phyloP scores from a whole-genome alignment of 495 filamentous ascomycete species.

The Xylaria intraflava region DNA sequence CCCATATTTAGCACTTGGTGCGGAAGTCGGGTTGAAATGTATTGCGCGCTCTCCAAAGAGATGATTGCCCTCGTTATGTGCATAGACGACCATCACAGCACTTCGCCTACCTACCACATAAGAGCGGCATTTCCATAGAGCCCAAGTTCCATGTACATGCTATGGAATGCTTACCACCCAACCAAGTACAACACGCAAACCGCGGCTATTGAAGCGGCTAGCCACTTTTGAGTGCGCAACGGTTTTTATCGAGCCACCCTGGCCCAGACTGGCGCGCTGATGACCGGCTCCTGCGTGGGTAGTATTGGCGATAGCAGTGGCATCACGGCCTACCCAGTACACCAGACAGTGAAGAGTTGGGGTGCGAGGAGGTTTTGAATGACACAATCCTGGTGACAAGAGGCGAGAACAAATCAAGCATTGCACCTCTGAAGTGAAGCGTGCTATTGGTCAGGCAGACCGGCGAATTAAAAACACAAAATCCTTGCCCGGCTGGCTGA shows the following conservation, averaged over 20 bases:
- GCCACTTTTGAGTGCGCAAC: not conserved
- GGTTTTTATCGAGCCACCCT: not conserved
- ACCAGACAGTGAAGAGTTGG: not conserved
- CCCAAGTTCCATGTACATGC: no score
- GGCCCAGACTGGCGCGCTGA: not conserved
- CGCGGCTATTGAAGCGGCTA: not conserved
- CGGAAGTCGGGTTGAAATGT: no score
- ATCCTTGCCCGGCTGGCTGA: not conserved
- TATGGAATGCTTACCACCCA: no score
- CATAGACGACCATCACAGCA: no score
- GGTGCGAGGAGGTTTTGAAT: not conserved
- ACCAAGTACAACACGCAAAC: conserved; percentile 2
- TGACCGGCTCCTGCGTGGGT: not conserved
- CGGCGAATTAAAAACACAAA: not conserved
- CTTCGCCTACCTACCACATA: no score
- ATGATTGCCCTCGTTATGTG: no score
- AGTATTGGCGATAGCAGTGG: conserved; percentile 1
- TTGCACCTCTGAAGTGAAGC: not conserved
- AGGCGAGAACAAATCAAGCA: not conserved
- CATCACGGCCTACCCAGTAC: not conserved
- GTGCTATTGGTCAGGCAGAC: not conserved
- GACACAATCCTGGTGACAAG: conserved; percentile 6
- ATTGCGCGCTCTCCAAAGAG: no score
- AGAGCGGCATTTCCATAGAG: no score
- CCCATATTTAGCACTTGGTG: no score